Conservation (phyloP, 441 rosid genomes). For the Dalechampia spathulata region DNA sequence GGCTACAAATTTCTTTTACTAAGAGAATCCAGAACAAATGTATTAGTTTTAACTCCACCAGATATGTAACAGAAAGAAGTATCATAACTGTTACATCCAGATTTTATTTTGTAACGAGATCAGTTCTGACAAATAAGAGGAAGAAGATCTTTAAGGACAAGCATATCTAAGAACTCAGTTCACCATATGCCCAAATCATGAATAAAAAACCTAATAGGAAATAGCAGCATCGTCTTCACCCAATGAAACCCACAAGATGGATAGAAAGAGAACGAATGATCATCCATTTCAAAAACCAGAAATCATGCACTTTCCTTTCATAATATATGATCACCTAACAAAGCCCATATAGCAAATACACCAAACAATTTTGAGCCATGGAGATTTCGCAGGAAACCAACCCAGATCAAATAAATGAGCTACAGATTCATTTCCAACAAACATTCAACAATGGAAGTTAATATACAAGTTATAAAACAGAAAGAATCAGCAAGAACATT, state of each 20-base stretch:
- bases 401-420: constrained; percentile 24
- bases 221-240: constrained; percentile 1
- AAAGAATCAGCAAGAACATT: constrained; percentile 5
- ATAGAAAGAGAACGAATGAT: constrained; percentile 6
- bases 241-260: constrained; percentile 11
- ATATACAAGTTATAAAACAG: constrained; percentile 14
- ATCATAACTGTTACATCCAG: background rate
- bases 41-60: background rate
- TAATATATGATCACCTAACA: constrained; percentile 23
- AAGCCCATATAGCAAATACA: constrained; percentile 3
- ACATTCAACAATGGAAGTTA: constrained; percentile 14
- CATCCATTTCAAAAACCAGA: constrained; percentile 3
- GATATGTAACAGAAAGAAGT: background rate
- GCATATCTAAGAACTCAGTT: too few relatives aligned
- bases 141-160: too few relatives aligned
- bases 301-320: background rate
- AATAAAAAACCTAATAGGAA: constrained; percentile 9
- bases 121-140: background rate
- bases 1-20: background rate
- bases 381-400: constrained; percentile 9
- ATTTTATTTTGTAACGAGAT: background rate
- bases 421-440: constrained; percentile 21
- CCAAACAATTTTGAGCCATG: background rate
- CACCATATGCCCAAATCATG: background rate
- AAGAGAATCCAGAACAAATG: background rate